These are phyloP conservation scores for Ceratocystis diversiconidia DNA, from an alignment of 2,329 filamentous ascomycete species.

Conservation along the genomic window DNA sequence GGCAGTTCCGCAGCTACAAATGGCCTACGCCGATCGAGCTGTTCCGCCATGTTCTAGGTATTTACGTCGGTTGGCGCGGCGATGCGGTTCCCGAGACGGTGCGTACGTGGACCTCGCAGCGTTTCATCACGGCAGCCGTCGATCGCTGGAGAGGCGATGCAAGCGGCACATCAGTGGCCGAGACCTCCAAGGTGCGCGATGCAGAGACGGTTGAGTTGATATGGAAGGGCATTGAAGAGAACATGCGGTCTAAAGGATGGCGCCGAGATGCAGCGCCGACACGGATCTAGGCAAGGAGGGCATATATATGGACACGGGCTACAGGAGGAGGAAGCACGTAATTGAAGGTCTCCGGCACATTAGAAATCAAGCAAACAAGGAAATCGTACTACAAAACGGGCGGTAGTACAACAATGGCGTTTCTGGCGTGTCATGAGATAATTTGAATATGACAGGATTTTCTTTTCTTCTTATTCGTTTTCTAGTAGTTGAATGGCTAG, in stretches of 20 bases:
- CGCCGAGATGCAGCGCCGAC: slow-evolving; percentile 52
- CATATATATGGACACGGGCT: not conserved
- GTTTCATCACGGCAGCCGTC: slow-evolving; percentile 64
- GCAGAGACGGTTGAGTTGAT: slow-evolving; percentile 85
- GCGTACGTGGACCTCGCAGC: slow-evolving; percentile 62
- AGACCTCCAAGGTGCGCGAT: slow-evolving; percentile 61
- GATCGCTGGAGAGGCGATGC: slow-evolving; percentile 58
- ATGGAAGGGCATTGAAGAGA: slow-evolving; percentile 76
- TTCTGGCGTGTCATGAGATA: slow-evolving; percentile 9
- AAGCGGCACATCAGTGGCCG: slow-evolving; percentile 26
- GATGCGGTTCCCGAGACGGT: slow-evolving; percentile 67
- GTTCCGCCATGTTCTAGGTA: slow-evolving; percentile 73
- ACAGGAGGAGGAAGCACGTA: not conserved
- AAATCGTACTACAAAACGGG: slow-evolving; percentile 4
- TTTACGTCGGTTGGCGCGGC: slow-evolving; percentile 84
- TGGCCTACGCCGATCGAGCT: slow-evolving; percentile 81
- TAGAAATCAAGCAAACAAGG: not conserved
- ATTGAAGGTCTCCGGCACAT: not conserved
- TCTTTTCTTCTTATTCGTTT: not conserved
- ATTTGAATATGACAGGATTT: not conserved
- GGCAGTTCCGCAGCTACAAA: slow-evolving; percentile 98
- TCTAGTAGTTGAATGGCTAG: too few species aligned
- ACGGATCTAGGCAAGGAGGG: slow-evolving; percentile 28
- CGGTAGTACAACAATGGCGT: slow-evolving; percentile 8
- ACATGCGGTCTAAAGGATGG: slow-evolving; percentile 81